These are phyloP conservation scores for Panicum hallii DNA, from an alignment of 202 grass and related monocot species.

Conservation along the genomic window DNA sequence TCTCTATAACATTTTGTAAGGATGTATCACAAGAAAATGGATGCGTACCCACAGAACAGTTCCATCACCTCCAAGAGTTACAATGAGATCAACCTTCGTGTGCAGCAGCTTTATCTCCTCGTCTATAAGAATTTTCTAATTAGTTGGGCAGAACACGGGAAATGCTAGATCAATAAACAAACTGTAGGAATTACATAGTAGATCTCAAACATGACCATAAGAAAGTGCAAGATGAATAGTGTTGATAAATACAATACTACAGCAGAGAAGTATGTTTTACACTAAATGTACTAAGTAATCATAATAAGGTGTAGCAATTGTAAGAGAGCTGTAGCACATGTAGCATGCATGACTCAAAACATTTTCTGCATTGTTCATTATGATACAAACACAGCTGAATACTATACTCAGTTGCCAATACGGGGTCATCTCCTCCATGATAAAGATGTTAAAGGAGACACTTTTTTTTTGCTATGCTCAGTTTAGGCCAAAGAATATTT, in stretches of 20 bases:
- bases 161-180: conserved; percentile 18
- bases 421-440: too few species aligned
- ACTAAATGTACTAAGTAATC: not conserved
- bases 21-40: conserved; percentile 7
- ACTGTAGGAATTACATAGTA: not conserved
- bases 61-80: conserved; percentile 95
- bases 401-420: too few species aligned
- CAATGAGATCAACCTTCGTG: conserved; percentile 90
- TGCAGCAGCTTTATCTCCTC: conserved; percentile 88
- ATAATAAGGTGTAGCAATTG: not conserved
- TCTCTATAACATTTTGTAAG: not conserved
- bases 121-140: conserved; percentile 64
- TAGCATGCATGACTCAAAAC: not conserved
- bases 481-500: conserved; percentile 18
- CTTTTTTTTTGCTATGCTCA: not conserved
- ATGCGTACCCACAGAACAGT: conserved; percentile 93
- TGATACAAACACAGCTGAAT: too few species aligned
- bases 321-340: not conserved
- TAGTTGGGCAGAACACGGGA: conserved; percentile 40
- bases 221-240: not conserved
- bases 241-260: conserved; percentile 1
- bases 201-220: conserved; percentile 8
- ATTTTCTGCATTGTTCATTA: not conserved
- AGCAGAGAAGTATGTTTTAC: conserved; percentile 8
- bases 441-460: too few species aligned